phyloP scores from a whole-genome alignment of 768 basidiomycete species.

The Phaeotremella fagi region DNA sequence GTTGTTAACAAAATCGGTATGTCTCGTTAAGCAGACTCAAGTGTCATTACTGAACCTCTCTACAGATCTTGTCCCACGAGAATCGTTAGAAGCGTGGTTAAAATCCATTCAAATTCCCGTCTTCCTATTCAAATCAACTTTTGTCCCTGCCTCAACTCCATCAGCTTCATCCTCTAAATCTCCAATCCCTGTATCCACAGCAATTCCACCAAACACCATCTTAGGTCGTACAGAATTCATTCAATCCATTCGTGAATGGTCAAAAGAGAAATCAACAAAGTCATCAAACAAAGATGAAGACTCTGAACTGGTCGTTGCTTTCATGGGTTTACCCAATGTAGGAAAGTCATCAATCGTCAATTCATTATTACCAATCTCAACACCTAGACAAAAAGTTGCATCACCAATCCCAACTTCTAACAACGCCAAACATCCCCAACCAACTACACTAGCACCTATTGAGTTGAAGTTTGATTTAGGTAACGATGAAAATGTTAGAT shows the following conservation, averaged over 20 bases:
- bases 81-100: constrained; percentile 68
- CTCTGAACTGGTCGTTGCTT: constrained; percentile 62
- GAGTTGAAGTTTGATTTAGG: constrained; percentile 58
- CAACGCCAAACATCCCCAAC: constrained; percentile 54
- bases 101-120: constrained; percentile 60
- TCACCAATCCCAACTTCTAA: constrained; percentile 51
- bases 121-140: constrained; percentile 66
- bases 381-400: constrained; percentile 55
- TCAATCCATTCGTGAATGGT: constrained; percentile 21
- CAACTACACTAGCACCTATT: constrained; percentile 67
- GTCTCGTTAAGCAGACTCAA: constrained; percentile 48
- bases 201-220: constrained; percentile 4
- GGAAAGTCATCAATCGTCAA: constrained; percentile 86
- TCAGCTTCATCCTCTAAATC: constrained; percentile 15
- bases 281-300: constrained; percentile 51
- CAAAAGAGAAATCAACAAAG: constrained; percentile 31
- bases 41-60: neutral
- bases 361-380: constrained; percentile 58
- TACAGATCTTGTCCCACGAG: constrained; percentile 73
- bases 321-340: constrained; percentile 78
- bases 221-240: constrained; percentile 34
- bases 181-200: constrained; percentile 1
- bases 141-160: constrained; percentile 11
- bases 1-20: constrained; percentile 82
- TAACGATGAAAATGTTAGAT: constrained; percentile 52